Evolutionary conservation across 208 protist species (phyloP).

Genomic region (Leishmania major): DNA sequence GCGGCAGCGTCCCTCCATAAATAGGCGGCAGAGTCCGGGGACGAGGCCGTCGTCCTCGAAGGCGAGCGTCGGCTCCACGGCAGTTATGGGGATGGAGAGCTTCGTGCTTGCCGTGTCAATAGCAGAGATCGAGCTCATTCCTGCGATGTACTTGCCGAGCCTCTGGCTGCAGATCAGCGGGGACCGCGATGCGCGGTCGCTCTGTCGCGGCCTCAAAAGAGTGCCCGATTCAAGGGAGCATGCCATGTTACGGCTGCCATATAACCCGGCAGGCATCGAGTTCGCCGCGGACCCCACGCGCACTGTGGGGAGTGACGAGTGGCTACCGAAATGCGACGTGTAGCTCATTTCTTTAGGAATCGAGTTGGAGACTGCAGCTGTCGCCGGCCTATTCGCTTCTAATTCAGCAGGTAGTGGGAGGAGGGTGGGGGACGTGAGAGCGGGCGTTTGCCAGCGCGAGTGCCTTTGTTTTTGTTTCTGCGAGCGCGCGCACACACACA

Average conservation of each 20-base stretch:
- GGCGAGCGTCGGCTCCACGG: conserved; percentile 74
- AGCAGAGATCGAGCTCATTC: conserved; percentile 47
- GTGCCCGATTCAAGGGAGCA: conserved; percentile 22
- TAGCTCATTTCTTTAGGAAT: conserved; percentile 15
- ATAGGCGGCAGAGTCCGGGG: conserved; percentile 81
- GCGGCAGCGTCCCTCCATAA: conserved; percentile 76
- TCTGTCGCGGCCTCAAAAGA: conserved; percentile 26
- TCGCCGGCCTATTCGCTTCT: neutral
- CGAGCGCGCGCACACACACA: neutral
- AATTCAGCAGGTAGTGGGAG: too few species aligned
- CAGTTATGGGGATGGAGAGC: conserved; percentile 65
- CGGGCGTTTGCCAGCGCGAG: neutral
- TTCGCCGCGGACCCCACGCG: conserved; percentile 23
- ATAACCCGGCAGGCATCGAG: conserved; percentile 11
- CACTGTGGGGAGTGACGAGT: conserved; percentile 17
- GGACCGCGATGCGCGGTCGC: neutral
- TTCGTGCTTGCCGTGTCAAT: conserved; percentile 87
- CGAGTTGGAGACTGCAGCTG: neutral
- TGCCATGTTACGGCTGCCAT: conserved; percentile 17
- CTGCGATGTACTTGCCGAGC: neutral
- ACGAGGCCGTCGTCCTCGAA: conserved; percentile 80
- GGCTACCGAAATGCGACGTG: conserved; percentile 1
- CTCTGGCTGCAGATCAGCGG: neutral
- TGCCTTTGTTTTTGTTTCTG: neutral
- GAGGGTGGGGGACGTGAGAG: neutral